Evolutionary conservation across 257 asterid species (phyloP), one percentile per base, ranked within the genome.

Genomic region (Cordia subcordata): DNA sequence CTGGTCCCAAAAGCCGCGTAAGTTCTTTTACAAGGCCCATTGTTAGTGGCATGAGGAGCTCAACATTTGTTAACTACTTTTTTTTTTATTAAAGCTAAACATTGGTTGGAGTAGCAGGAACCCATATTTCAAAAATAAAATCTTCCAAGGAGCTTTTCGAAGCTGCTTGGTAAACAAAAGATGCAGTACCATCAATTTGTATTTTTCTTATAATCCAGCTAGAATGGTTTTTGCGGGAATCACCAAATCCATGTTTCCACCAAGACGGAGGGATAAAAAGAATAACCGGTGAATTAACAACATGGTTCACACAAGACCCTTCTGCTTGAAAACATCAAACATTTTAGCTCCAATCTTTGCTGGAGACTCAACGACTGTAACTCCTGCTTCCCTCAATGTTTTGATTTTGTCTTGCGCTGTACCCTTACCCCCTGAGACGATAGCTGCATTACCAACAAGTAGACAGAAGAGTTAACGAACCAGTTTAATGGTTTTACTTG

Each of bases 351-450:
- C 98, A 49, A 91, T 85, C 79, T 88, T 88, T 19, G 96, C 98
- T 32, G 98, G 98, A 1, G 98, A 91, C 65, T 91, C 95, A 8
- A 86, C 90, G 20, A 91, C 96, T 0, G 96, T 82, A 16, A 82
- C 98, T 19, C 96, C 95, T 4, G 93, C 96, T 72, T 76, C 98
- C 66, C 81, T 72, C 42, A 91, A 82, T 45, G 89, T 79, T 80
- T 75, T 84, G 57, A 89, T 89, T 79, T 89, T 89, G 83, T 89
- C 94, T 68, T 89, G 96, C 11, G 95, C 94, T 1, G 95, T 89
- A 58, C 95, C 95, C 71, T 86, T 89, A 11, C 96, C 96, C 59
- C 95, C 95, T 3, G 95, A 84, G 62, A 83, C 87, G 9, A 81
- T 86, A 54, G 89, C 92, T 86, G 84, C 84, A 78, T 46, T 68